Evolutionary conservation across 2,329 filamentous ascomycete species (phyloP).

Genomic region (Geosmithia morbida): DNA sequence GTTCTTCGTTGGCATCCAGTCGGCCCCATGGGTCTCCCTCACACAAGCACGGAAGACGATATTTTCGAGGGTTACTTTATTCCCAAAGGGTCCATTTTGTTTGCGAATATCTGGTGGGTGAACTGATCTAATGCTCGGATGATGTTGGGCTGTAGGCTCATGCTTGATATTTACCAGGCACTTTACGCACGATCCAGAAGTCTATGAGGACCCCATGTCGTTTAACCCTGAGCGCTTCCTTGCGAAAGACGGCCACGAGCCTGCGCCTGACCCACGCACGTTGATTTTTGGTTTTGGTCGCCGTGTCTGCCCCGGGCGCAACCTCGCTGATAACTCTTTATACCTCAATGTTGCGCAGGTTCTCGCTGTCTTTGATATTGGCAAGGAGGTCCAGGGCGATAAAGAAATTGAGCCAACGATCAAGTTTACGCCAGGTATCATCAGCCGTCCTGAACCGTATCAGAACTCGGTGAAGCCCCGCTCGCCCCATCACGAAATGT

Average conservation of each 20-base stretch:
- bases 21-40: conserved; percentile 18
- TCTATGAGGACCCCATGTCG: conserved; percentile 29
- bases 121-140: too few relatives aligned
- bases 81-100: conserved; percentile 25
- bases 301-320: conserved; percentile 13
- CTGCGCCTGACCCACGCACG: conserved; percentile 10
- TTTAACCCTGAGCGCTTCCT: conserved; percentile 16
- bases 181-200: conserved; percentile 2
- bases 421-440: not conserved
- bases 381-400: conserved; percentile 6
- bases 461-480: not conserved
- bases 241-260: conserved; percentile 3
- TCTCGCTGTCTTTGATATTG: conserved; percentile 28
- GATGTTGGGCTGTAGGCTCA: too few relatives aligned
- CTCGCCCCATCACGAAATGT: not conserved
- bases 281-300: conserved; percentile 15
- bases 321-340: conserved; percentile 11
- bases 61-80: conserved; percentile 23
- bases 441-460: not conserved
- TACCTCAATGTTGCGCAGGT: conserved; percentile 20
- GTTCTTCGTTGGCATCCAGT: conserved; percentile 29
- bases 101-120: conserved; percentile 23
- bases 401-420: not conserved
- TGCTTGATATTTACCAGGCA: not conserved
- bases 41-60: conserved; percentile 19